Evolutionary conservation across 2,329 filamentous ascomycete species (phyloP).

Genomic region (Alternaria ethzedia): DNA sequence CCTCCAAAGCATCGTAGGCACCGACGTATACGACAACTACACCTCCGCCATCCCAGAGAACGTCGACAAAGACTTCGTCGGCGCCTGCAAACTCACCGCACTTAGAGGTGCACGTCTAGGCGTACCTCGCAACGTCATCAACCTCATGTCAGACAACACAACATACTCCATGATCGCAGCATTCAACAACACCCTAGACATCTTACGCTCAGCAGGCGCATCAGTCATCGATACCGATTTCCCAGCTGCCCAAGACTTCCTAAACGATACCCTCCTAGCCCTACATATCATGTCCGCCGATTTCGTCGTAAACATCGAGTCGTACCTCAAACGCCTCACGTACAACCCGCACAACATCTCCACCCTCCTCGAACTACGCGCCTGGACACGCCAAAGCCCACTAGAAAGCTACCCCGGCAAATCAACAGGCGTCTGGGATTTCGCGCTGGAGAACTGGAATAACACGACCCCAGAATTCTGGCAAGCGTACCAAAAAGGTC

Average conservation of each 20-base stretch:
- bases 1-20: slow-evolving; percentile 71
- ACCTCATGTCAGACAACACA: slow-evolving; percentile 64
- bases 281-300: slow-evolving; percentile 74
- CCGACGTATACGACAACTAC: slow-evolving; percentile 70
- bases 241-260: slow-evolving; percentile 76
- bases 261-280: slow-evolving; percentile 66
- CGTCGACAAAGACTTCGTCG: slow-evolving; percentile 51
- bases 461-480: background rate
- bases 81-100: slow-evolving; percentile 34
- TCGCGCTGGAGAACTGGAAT: background rate
- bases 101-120: slow-evolving; percentile 71
- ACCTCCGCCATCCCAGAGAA: slow-evolving; percentile 64
- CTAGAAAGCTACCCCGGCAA: background rate
- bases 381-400: background rate
- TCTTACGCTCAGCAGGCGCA: slow-evolving; percentile 67
- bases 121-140: slow-evolving; percentile 75
- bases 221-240: slow-evolving; percentile 68
- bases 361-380: background rate
- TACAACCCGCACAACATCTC: slow-evolving; percentile 51
- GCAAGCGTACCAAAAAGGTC: background rate
- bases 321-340: slow-evolving; percentile 66
- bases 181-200: slow-evolving; percentile 55
- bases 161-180: slow-evolving; percentile 61
- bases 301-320: slow-evolving; percentile 70
- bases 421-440: background rate